Conservation (phyloP, 306 rosid species). For the Quillaja saponaria region DNA sequence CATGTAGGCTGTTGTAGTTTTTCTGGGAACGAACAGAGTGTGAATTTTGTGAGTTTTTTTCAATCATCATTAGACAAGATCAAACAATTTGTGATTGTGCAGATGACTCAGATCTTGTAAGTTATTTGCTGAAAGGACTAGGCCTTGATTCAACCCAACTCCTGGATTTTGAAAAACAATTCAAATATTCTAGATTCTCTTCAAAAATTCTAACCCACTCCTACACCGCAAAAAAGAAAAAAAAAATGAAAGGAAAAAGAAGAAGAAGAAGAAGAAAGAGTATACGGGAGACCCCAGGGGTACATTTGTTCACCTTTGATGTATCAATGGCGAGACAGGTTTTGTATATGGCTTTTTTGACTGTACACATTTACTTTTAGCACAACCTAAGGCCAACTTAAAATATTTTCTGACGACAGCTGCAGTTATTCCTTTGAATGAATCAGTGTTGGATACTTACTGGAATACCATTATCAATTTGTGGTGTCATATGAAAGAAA, state of each 20-base stretch:
- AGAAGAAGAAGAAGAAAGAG: neutral
- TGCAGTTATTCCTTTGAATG: conserved; percentile 4
- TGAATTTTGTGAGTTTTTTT: neutral
- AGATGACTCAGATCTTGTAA: neutral
- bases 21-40: too few relatives aligned
- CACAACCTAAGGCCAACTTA: too few relatives aligned
- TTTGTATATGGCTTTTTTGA: too few relatives aligned
- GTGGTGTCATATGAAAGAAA: too few relatives aligned
- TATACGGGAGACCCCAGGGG: too few relatives aligned
- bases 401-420: neutral
- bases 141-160: conserved; percentile 7
- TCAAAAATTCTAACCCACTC: conserved; percentile 10
- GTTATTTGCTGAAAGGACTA: conserved; percentile 4
- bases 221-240: conserved; percentile 17
- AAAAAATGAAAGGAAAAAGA: neutral
- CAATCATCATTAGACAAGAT: conserved; percentile 12
- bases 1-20: neutral
- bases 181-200: conserved; percentile 13
- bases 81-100: conserved; percentile 11
- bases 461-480: conserved; percentile 7
- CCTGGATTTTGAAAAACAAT: neutral
- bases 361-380: too few relatives aligned
- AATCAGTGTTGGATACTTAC: conserved; percentile 2
- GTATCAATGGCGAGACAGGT: too few relatives aligned
- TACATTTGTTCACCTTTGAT: too few relatives aligned